Evolutionary conservation across 805 yeast genomes (phyloP).

Genomic region (Hermanozyma aechmeae): DNA sequence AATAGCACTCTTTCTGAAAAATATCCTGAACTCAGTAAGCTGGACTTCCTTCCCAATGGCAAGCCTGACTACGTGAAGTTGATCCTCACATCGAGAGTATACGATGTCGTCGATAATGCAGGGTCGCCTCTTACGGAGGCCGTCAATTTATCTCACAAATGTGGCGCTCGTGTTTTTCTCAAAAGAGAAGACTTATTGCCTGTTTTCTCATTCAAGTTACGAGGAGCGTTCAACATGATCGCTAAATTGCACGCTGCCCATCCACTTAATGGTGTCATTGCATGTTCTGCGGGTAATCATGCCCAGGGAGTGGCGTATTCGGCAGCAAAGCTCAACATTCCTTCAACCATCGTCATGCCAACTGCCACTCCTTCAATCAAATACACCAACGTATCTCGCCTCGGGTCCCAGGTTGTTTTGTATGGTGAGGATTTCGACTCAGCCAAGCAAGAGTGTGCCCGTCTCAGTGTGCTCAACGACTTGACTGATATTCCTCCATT

Average conservation of each 20-base stretch:
- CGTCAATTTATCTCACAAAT: conserved; percentile 58
- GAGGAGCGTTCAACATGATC: conserved; percentile 98
- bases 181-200: conserved; percentile 93
- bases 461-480: conserved; percentile 60
- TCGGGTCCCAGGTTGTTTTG: conserved; percentile 91
- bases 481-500: conserved; percentile 94
- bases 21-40: conserved; percentile 37
- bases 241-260: conserved; percentile 63
- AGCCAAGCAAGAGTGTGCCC: conserved; percentile 84
- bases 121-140: conserved; percentile 84
- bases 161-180: conserved; percentile 66
- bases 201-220: conserved; percentile 88
- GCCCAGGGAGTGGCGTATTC: conserved; percentile 98
- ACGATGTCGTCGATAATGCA: conserved; percentile 71
- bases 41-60: conserved; percentile 49
- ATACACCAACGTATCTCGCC: conserved; percentile 79
- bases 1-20: conserved; percentile 12
- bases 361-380: conserved; percentile 93
- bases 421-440: conserved; percentile 91
- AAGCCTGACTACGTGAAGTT: conserved; percentile 90
- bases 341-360: conserved; percentile 98
- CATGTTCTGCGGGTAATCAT: conserved; percentile 98
- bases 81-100: conserved; percentile 85
- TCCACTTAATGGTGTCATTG: conserved; percentile 80
- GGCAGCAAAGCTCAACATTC: conserved; percentile 75